Conservation (phyloP, 75 land plant genomes). For the Picea sitchensis region DNA sequence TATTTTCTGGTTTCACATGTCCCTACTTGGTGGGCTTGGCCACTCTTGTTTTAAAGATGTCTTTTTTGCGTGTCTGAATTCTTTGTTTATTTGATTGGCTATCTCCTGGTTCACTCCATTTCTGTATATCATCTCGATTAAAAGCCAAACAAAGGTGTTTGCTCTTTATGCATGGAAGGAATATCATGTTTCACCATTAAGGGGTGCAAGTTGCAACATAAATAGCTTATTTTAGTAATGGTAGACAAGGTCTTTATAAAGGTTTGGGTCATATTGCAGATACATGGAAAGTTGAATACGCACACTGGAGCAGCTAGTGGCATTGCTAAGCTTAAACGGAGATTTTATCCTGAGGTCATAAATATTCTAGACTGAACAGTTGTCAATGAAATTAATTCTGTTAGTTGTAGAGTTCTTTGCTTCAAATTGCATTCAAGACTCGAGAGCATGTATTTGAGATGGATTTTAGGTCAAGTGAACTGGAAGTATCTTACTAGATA, state of each 20-base stretch:
- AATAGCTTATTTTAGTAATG: not conserved
- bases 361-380: not conserved
- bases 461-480: not conserved
- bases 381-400: no score
- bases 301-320: constrained; percentile 36
- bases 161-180: not conserved
- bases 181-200: not conserved
- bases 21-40: not conserved
- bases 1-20: not conserved
- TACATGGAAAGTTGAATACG: constrained; percentile 46
- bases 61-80: not conserved
- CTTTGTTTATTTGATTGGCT: not conserved
- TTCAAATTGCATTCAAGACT: not conserved
- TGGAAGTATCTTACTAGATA: not conserved
- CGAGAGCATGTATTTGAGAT: not conserved
- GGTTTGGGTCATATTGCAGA: constrained; percentile 18
- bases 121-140: not conserved
- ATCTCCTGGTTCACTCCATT: no score
- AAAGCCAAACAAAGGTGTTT: not conserved
- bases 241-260: not conserved
- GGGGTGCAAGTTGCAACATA: not conserved
- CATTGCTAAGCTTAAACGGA: constrained; percentile 36
- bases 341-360: constrained; percentile 40
- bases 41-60: not conserved
- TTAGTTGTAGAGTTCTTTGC: not conserved